These are phyloP conservation scores for Tricholoma furcatifolium DNA, from an alignment of 768 basidiomycete genomes.

Conservation along the genomic window DNA sequence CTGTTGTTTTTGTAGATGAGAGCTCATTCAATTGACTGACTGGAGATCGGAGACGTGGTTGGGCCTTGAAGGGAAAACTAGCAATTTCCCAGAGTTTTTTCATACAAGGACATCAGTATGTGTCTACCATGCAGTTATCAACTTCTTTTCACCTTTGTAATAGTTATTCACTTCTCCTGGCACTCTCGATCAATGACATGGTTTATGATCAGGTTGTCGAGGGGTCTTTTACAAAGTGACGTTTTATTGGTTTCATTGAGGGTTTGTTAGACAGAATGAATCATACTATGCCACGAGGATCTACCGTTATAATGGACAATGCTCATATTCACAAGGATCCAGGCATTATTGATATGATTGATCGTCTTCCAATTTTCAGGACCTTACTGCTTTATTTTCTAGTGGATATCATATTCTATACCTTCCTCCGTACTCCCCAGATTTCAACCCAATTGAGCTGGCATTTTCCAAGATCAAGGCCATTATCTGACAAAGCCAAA, in stretches of 20 bases:
- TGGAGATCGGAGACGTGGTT: neutral
- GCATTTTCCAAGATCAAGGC: constrained; percentile 27
- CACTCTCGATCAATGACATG: constrained; percentile 3
- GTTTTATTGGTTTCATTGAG: constrained; percentile 7
- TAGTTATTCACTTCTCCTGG: constrained; percentile 17
- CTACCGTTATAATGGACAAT: constrained; percentile 20
- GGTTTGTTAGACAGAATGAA: constrained; percentile 13
- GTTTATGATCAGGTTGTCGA: constrained; percentile 8
- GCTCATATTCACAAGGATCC: constrained; percentile 17
- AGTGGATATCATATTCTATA: constrained; percentile 24
- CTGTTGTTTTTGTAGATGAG: neutral
- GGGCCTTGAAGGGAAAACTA: neutral
- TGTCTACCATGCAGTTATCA: too few species aligned
- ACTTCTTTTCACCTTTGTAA: too few species aligned
- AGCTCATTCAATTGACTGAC: neutral
- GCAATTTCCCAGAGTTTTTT: neutral
- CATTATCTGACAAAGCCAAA: too few species aligned
- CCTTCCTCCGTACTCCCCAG: constrained; percentile 36
- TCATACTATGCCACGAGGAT: constrained; percentile 6
- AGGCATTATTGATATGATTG: too few species aligned
- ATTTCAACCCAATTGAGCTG: constrained; percentile 37
- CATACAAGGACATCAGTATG: neutral
- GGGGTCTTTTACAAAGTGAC: constrained; percentile 3
- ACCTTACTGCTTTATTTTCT: constrained; percentile 6
- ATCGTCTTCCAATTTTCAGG: too few species aligned